Evolutionary conservation across 2,329 filamentous ascomycete genomes (phyloP), one percentile per base, ranked within the genome.

Genomic region (Berkeleyomyces basicola): DNA sequence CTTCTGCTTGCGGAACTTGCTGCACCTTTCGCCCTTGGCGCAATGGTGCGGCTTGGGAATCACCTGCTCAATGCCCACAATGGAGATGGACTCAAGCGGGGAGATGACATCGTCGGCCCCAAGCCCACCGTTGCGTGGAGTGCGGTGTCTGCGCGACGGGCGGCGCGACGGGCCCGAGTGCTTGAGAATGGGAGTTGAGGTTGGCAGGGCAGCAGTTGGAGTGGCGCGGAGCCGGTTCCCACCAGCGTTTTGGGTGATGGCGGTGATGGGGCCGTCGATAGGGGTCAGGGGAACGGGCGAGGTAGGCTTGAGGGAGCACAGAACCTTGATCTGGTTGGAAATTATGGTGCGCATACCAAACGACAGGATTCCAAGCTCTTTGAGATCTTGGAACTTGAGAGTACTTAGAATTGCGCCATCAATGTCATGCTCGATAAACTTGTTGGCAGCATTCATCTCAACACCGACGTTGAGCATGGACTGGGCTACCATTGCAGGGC

Each of bases 401-500:
- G 92, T 90, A 61, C 95, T 84, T 23, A 97, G 77, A 63, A 97
- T 88, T 3, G 84, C 80, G 11, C 92, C 92, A 36, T 86, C 90
- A 72, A 99, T 96, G 70, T 99, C 92, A 72, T 99, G 95, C 69
- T 87, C 82, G 66, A 91, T 80, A 69, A 99, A 96, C 68, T 87
- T 88, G 69, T 95, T 85, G 9, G 93, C 85, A 59, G 92, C 79
- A 5, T 79, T 76, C 60, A 83, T 76, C 71, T 96, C 91, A 70
- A 95, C 84, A 68, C 88, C 90, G 53, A 85, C 82, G 71, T 89
- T 83, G 69, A 85, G 82, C 90, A 96, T 93, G 82, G 88, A 93
- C 70, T 88, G 84, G 62, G 87, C 87, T 51, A 93, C 88, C 74
- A 90, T 85, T 70, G 84, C 80, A 2, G 88, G 85, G 11, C 82